Conservation (phyloP, 768 basidiomycete genomes). For the Lactarius hatsudake region DNA sequence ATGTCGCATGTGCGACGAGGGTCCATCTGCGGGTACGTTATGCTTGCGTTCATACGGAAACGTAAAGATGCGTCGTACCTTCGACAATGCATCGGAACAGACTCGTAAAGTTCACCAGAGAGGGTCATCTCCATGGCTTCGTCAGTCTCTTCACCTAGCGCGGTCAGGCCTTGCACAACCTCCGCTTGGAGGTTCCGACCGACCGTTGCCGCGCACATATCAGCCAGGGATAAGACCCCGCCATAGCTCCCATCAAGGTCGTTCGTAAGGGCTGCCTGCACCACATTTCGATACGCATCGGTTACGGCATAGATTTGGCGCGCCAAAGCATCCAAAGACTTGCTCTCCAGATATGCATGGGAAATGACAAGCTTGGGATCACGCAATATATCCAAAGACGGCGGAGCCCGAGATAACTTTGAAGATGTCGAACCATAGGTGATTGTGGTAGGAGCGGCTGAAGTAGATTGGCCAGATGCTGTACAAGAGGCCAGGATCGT, state of each 20-base stretch:
- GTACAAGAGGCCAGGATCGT: constrained; percentile 35
- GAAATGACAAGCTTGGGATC: constrained; percentile 37
- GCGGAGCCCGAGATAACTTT: constrained; percentile 17
- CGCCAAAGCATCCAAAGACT: constrained; percentile 42
- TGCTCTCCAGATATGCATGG: constrained; percentile 37
- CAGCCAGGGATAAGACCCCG: constrained; percentile 40
- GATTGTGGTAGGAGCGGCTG: constrained; percentile 22
- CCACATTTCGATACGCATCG: constrained; percentile 54
- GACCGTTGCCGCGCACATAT: constrained; percentile 46
- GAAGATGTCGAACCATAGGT: constrained; percentile 24
- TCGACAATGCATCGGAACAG: constrained; percentile 50
- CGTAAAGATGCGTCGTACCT: constrained; percentile 37
- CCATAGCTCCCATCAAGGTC: not conserved
- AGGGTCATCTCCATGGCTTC: constrained; percentile 31
- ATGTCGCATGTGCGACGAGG: constrained; percentile 52
- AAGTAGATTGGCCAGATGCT: constrained; percentile 27
- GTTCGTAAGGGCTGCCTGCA: constrained; percentile 37
- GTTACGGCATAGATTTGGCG: constrained; percentile 50
- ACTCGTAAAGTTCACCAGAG: constrained; percentile 47
- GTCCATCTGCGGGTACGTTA: constrained; percentile 39
- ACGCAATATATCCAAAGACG: constrained; percentile 41
- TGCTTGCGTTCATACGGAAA: not conserved
- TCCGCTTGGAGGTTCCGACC: constrained; percentile 46
- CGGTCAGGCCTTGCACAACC: constrained; percentile 15
- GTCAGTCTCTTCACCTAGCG: constrained; percentile 32